Evolutionary conservation across 2,329 filamentous ascomycete genomes (phyloP).

Genomic region (Tolypocladium tropicale): DNA sequence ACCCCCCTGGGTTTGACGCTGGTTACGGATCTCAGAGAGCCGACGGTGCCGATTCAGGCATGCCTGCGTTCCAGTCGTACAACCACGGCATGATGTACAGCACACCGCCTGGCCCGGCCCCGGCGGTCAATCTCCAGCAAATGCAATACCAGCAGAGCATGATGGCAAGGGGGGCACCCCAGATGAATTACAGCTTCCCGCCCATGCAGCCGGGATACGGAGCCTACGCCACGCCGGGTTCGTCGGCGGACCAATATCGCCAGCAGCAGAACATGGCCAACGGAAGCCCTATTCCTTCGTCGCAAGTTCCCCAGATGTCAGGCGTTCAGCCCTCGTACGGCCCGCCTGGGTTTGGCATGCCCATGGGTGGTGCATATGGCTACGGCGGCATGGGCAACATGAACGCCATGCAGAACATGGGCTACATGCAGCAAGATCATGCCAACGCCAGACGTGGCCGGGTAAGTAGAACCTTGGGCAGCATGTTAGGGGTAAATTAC

Average conservation of each 20-base stretch:
- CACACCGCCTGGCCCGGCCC: constrained; percentile 28
- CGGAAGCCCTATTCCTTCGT: constrained; percentile 36
- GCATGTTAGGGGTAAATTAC: constrained; percentile 9
- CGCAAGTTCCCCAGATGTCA: constrained; percentile 30
- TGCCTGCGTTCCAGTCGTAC: constrained; percentile 40
- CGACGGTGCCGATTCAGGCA: constrained; percentile 39
- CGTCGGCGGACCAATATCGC: constrained; percentile 46
- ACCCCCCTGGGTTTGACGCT: constrained; percentile 37
- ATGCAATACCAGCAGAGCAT: constrained; percentile 50
- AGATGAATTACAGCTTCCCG: constrained; percentile 47
- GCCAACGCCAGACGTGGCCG: constrained; percentile 47
- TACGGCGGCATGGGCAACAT: constrained; percentile 38
- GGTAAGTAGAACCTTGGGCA: constrained; percentile 30
- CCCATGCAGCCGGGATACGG: constrained; percentile 44
- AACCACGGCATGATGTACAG: constrained; percentile 43
- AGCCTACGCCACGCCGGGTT: constrained; percentile 37
- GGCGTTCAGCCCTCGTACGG: constrained; percentile 32
- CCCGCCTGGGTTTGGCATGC: constrained; percentile 40
- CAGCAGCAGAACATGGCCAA: constrained; percentile 39
- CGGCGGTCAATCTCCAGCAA: constrained; percentile 39
- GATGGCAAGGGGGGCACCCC: constrained; percentile 41
- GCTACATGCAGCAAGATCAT: constrained; percentile 44
- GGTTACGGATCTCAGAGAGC: constrained; percentile 40
- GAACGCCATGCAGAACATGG: constrained; percentile 37
- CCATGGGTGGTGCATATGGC: constrained; percentile 30